Conservation (phyloP, 345 rosid species). For the Heritiera littoralis region DNA sequence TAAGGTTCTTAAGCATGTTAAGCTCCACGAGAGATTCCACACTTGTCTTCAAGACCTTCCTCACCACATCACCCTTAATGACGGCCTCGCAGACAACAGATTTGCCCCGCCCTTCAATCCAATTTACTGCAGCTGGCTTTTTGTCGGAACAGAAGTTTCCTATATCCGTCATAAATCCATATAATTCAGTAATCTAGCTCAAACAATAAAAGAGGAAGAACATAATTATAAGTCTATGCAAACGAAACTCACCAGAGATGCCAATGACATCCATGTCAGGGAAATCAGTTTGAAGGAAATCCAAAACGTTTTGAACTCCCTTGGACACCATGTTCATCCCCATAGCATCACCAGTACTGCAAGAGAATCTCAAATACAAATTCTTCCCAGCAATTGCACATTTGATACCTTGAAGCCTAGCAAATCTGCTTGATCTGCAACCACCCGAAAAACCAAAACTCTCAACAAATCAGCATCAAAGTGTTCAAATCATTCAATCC, state of each 20-base stretch:
- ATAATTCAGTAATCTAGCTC: not conserved
- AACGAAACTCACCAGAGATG: constrained; percentile 47
- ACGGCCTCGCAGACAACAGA: constrained; percentile 75
- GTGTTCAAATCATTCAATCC: not conserved
- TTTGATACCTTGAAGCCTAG: constrained; percentile 51
- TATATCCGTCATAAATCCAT: constrained; percentile 25
- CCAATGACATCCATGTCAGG: constrained; percentile 78
- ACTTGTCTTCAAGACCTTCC: constrained; percentile 61
- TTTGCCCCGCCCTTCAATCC: constrained; percentile 80
- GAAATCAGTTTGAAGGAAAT: constrained; percentile 58
- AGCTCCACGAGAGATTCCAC: constrained; percentile 71
- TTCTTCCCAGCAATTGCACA: constrained; percentile 71
- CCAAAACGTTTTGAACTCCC: constrained; percentile 72
- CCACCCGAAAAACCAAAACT: not conserved
- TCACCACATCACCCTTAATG: constrained; percentile 62
- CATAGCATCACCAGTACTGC: constrained; percentile 80
- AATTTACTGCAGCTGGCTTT: constrained; percentile 73
- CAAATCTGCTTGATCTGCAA: constrained; percentile 67
- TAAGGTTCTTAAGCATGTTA: constrained; percentile 72
- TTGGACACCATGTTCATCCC: constrained; percentile 87
- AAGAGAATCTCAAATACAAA: constrained; percentile 54
- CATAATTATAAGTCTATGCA: not conserved
- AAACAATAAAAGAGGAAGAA: not conserved
- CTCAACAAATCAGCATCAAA: not conserved
- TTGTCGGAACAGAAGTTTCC: constrained; percentile 76